phyloP scores from a whole-genome alignment of 306 rosid genomes.

The Canavalia ensiformis region DNA sequence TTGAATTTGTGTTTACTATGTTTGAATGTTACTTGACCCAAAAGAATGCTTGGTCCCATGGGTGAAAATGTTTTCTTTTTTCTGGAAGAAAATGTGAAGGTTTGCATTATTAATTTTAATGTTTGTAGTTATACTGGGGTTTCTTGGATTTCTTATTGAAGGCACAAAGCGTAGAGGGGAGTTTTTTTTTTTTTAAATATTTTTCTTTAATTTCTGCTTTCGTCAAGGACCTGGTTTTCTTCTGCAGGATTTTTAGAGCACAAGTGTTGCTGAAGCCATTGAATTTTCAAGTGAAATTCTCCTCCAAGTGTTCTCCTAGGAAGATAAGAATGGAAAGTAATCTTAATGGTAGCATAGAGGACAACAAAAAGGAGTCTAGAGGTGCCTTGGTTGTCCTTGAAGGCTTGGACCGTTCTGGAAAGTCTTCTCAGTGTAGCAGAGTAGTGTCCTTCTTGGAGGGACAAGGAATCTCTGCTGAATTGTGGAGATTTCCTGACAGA shows the following conservation, averaged over 20 bases:
- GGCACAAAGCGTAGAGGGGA: not conserved
- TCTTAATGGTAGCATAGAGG: conserved; percentile 25
- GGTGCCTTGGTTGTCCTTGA: conserved; percentile 87
- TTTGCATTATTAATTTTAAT: not conserved
- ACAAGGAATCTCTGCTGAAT: conserved; percentile 71
- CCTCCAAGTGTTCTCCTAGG: conserved; percentile 45
- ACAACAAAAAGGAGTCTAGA: conserved; percentile 49
- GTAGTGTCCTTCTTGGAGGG: conserved; percentile 75
- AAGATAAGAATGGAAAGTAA: conserved; percentile 55
- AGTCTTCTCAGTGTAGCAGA: conserved; percentile 76
- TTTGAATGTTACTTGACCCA: conserved; percentile 14
- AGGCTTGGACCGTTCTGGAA: conserved; percentile 96
- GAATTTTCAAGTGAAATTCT: conserved; percentile 44
- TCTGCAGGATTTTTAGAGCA: conserved; percentile 49
- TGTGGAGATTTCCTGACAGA: conserved; percentile 95
- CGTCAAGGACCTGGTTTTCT: not conserved
- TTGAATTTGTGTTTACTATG: not conserved
- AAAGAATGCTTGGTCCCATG: not conserved
- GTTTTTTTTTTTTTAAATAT: not conserved
- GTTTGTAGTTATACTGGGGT: not conserved
- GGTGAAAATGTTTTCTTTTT: not conserved
- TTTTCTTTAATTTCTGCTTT: not conserved
- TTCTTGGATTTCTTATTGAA: conserved; percentile 9
- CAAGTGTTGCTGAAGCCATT: conserved; percentile 32
- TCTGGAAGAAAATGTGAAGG: conserved; percentile 18